Percentiles rank a stretch among this genome's conserved stretches.
phyloP scores from a whole-genome alignment of 352 stramenopile species.

The Globisporangium polare region DNA sequence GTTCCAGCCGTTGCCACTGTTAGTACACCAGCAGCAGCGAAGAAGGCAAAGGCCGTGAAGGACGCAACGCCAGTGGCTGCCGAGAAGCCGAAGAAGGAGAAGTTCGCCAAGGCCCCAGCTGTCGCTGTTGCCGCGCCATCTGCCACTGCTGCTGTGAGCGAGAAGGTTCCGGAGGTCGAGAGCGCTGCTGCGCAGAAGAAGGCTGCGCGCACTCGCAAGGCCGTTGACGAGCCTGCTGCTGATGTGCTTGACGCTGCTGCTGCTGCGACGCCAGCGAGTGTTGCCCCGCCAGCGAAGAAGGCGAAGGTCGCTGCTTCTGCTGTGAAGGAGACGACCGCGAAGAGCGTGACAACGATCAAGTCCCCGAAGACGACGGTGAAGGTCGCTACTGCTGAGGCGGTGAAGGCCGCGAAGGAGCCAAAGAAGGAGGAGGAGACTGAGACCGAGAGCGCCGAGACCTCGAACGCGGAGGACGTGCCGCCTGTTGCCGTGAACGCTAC shows the following conservation, averaged over 20 bases:
- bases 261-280: background rate
- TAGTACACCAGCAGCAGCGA: constrained; percentile 1
- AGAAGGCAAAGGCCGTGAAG: constrained; percentile 13
- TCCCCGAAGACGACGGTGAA: constrained; percentile 7
- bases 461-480: background rate
- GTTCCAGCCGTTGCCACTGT: background rate
- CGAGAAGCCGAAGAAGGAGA: constrained; percentile 14
- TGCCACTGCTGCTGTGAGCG: background rate
- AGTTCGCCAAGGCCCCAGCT: constrained; percentile 4
- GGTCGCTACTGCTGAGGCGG: constrained; percentile 7
- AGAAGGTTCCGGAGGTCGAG: constrained; percentile 8
- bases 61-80: constrained; percentile 7
- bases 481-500: constrained; percentile 6
- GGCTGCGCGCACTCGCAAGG: constrained; percentile 2
- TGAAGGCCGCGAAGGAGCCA: constrained; percentile 19
- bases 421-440: constrained; percentile 21
- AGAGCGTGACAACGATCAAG: constrained; percentile 6
- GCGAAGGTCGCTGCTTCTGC: constrained; percentile 11
- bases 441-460: background rate
- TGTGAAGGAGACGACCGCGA: constrained; percentile 3
- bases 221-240: constrained; percentile 4
- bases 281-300: constrained; percentile 12
- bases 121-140: background rate
- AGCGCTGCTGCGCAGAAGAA: constrained; percentile 5
- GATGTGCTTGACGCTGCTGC: background rate